Evolutionary conservation across 176 grass and related monocot genomes (phyloP).

Genomic region (Leersia perrieri): DNA sequence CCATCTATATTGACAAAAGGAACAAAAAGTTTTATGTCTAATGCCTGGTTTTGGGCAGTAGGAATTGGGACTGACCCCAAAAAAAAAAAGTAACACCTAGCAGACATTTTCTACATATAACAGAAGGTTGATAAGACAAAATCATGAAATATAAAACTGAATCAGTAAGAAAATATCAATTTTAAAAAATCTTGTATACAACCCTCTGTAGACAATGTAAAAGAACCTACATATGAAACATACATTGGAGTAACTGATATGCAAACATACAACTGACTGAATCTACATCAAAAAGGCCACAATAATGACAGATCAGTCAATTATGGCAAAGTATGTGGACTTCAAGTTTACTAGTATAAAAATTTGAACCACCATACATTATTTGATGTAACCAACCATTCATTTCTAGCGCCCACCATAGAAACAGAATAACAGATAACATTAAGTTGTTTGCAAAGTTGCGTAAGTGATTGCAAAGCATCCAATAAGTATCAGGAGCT

Average conservation of each 20-base stretch:
- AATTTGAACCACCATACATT: not conserved
- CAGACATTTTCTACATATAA: not conserved
- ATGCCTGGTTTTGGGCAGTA: not conserved
- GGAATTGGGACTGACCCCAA: not conserved
- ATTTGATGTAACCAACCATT: not conserved
- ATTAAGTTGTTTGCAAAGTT: conserved; percentile 3
- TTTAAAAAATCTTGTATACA: not conserved
- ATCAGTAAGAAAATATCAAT: not conserved
- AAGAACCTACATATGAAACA: not conserved
- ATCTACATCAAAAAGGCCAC: not conserved
- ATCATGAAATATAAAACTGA: not conserved
- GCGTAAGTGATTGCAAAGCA: not conserved
- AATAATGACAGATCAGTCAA: not conserved
- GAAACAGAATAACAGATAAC: conserved; percentile 9
- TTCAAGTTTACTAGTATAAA: not conserved
- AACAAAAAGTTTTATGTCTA: conserved; percentile 11
- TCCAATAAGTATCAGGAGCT: not conserved
- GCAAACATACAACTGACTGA: not conserved
- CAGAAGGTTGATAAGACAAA: not conserved
- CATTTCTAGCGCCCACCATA: not conserved
- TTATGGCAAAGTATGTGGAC: not conserved
- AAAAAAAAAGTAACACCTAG: not conserved
- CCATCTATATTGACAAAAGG: conserved; percentile 1
- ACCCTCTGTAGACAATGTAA: not conserved
- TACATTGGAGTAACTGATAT: not conserved